Evolutionary conservation across 2,329 filamentous ascomycete species (phyloP), one percentile per base, ranked within the genome.

Genomic region (Polytolypa hystricis): DNA sequence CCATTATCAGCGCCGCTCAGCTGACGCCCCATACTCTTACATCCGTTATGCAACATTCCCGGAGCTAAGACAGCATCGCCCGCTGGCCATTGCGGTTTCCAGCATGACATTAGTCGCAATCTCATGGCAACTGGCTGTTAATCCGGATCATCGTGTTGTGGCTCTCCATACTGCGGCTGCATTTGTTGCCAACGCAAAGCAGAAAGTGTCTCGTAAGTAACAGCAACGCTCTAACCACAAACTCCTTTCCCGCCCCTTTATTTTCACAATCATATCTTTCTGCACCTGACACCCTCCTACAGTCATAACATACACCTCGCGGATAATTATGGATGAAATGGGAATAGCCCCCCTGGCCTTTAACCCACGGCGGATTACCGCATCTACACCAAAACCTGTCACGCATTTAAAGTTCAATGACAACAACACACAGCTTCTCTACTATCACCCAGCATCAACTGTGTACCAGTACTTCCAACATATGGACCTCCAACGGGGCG

Each of bases 331-430:
- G 8, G 23, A 26, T n/a, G n/a, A n/a, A 26, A 26, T 8, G 23
- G 23, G 23, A 26, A 26, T 8, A 26, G 8, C 8, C 23, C 8
- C n/a, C 23, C 27, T 15, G 27, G 27, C 4, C 6, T 29, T 12
- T 15, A 12, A 15, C 8, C n/a, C 23, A 26, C 8, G 8, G n/a
- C 8, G 8, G n/a, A 26, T n/a, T n/a, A n/a, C n/a, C n/a, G n/a
- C n/a, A n/a, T n/a, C n/a, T n/a, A n/a, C n/a, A n/a, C n/a, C n/a
- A n/a, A 12, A 26, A 35, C 53, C 59, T 5, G 42, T 53, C 4
- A 49, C 48, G 17, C 46, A 48, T 4, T 33, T 64, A 30, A 30
- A 42, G 15, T 61, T 62, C 41, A 63, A 62, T 30, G 58, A 64
- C 37, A 45, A 46, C 32, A 51, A 44, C 6, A 42, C 29, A 11